Evolutionary conservation across 768 basidiomycete species (phyloP).

Genomic region (Panaeolus cyanescens): DNA sequence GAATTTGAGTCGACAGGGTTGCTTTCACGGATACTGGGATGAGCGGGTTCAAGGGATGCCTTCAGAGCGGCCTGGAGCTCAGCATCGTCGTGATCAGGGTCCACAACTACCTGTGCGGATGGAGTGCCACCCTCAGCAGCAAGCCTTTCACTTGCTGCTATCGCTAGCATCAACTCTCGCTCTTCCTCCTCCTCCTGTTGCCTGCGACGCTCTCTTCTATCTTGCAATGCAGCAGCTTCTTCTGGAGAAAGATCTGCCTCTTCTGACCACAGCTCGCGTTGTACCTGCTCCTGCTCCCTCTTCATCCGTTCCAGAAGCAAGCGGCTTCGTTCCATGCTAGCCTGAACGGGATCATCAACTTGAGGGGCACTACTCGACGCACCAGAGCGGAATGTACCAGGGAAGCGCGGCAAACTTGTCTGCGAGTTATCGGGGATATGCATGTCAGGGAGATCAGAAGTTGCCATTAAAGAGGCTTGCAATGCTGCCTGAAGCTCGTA

Average conservation of each 20-base stretch:
- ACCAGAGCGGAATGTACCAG: neutral
- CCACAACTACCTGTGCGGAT: slow-evolving; percentile 29
- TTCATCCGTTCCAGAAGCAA: slow-evolving; percentile 64
- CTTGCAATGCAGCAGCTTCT: slow-evolving; percentile 30
- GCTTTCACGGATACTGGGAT: neutral
- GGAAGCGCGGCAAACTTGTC: neutral
- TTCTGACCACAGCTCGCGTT: slow-evolving; percentile 56
- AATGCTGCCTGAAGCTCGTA: slow-evolving; percentile 85
- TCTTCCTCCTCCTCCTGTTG: slow-evolving; percentile 54
- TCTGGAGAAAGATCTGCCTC: slow-evolving; percentile 26
- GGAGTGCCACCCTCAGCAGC: slow-evolving; percentile 19
- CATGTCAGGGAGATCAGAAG: neutral
- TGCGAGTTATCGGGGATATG: neutral
- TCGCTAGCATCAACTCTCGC: slow-evolving; percentile 56
- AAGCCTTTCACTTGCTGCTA: slow-evolving; percentile 60
- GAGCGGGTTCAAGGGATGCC: slow-evolving; percentile 65
- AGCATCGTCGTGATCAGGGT: slow-evolving; percentile 86
- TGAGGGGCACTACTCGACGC: neutral
- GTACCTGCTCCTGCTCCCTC: slow-evolving; percentile 66
- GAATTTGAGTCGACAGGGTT: neutral
- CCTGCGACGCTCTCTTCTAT: slow-evolving; percentile 30
- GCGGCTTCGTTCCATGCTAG: slow-evolving; percentile 68
- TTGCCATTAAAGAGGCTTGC: slow-evolving; percentile 69
- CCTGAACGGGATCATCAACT: slow-evolving; percentile 53
- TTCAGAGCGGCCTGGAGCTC: slow-evolving; percentile 86